phyloP scores from a whole-genome alignment of 2,329 filamentous ascomycete species.

The Pestalotiopsis sp. region DNA sequence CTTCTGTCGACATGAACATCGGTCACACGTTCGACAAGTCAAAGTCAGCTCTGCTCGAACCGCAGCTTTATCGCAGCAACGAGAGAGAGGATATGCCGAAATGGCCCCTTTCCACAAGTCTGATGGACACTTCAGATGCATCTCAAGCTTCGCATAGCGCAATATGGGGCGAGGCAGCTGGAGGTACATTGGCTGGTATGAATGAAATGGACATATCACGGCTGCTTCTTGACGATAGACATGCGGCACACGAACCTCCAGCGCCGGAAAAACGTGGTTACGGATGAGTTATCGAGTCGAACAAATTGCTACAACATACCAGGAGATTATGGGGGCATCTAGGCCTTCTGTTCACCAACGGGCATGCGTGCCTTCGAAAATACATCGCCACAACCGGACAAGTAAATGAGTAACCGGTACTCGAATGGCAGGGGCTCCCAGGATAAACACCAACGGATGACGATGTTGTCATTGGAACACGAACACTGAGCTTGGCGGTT shows the following conservation, averaged over 20 bases:
- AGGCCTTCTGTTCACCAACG: too few relatives aligned
- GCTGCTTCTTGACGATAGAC: conserved; percentile 57
- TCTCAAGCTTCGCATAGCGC: conserved; percentile 38
- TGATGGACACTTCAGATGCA: conserved; percentile 33
- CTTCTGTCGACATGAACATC: conserved; percentile 51
- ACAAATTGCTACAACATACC: background rate
- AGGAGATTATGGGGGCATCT: background rate
- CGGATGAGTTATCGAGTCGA: conserved; percentile 19
- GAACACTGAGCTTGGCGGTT: too few relatives aligned
- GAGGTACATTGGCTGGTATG: conserved; percentile 39
- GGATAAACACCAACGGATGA: too few relatives aligned
- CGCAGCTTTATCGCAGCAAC: conserved; percentile 39
- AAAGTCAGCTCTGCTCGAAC: conserved; percentile 39
- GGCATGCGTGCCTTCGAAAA: too few relatives aligned
- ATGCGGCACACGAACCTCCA: conserved; percentile 24
- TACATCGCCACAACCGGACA: too few relatives aligned
- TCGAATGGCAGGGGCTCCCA: too few relatives aligned
- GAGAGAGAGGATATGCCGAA: conserved; percentile 51
- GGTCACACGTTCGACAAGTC: conserved; percentile 44
- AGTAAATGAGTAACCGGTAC: too few relatives aligned
- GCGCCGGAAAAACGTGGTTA: conserved; percentile 28
- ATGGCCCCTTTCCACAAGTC: conserved; percentile 39
- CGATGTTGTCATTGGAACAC: too few relatives aligned
- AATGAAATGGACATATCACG: conserved; percentile 66
- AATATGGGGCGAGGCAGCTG: conserved; percentile 45